These are phyloP conservation scores for Candida sonorensis DNA, from an alignment of 805 yeast genomes.

Conservation along the genomic window DNA sequence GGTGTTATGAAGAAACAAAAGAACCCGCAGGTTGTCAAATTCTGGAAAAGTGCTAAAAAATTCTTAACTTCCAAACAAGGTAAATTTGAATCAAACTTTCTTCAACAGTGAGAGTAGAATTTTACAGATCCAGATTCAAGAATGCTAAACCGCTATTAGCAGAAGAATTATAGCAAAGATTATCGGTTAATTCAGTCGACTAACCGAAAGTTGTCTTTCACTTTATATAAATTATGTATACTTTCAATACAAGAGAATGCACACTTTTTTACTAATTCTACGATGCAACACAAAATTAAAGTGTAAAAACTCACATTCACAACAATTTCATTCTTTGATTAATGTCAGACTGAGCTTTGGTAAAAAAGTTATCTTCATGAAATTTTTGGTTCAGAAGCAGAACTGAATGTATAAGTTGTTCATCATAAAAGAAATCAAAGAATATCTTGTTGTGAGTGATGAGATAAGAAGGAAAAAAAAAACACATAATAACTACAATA, in stretches of 20 bases:
- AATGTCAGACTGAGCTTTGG: constrained; percentile 60
- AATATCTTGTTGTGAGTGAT: background rate
- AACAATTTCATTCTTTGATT: background rate
- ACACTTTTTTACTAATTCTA: too few species aligned
- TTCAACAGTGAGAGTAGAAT: too few species aligned
- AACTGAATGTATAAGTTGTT: constrained; percentile 65
- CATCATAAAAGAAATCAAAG: constrained; percentile 43
- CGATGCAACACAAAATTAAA: too few species aligned
- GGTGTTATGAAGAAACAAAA: constrained; percentile 33
- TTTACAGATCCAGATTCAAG: too few species aligned
- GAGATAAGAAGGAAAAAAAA: background rate
- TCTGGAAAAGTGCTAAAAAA: constrained; percentile 34
- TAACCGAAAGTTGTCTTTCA: too few species aligned
- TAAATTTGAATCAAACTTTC: constrained; percentile 24
- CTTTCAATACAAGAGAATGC: too few species aligned
- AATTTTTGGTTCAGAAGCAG: constrained; percentile 87
- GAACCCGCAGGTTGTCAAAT: constrained; percentile 36
- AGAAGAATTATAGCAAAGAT: too few species aligned
- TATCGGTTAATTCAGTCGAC: too few species aligned
- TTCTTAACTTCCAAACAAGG: constrained; percentile 36
- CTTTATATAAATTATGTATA: too few species aligned
- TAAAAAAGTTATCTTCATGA: constrained; percentile 68
- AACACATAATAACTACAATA: too few species aligned
- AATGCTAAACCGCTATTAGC: too few species aligned
- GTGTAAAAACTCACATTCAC: too few species aligned